Percentiles rank a stretch among this genome's conserved stretches.
These are phyloP conservation scores for Cantharellus cinnabarinus DNA, from an alignment of 768 basidiomycete species.

Conservation along the genomic window DNA sequence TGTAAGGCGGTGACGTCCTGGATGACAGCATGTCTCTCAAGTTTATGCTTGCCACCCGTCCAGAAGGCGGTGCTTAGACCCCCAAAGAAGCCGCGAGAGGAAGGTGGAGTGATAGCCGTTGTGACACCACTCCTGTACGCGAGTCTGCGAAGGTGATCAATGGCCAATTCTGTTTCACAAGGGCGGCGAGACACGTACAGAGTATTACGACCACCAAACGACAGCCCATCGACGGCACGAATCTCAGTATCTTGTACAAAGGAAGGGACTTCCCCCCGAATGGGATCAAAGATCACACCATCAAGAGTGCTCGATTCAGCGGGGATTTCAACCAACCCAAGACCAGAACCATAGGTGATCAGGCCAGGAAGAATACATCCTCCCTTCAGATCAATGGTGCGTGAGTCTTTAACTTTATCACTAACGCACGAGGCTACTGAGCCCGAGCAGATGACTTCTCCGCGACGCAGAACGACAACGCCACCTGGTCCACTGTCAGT, in stretches of 20 bases:
- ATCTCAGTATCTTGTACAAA: conserved; percentile 24
- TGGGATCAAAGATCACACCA: conserved; percentile 35
- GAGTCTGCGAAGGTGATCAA: conserved; percentile 23
- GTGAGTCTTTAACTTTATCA: conserved; percentile 14
- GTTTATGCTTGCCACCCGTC: conserved; percentile 33
- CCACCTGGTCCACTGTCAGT: conserved; percentile 12
- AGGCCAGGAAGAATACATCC: conserved; percentile 40
- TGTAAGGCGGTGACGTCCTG: conserved; percentile 47
- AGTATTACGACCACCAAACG: conserved; percentile 46
- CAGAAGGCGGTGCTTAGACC: conserved; percentile 47
- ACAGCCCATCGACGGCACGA: conserved; percentile 52
- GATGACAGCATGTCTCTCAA: conserved; percentile 41
- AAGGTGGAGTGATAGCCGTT: conserved; percentile 41
- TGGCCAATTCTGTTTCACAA: background rate
- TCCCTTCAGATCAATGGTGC: conserved; percentile 37
- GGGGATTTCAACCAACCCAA: conserved; percentile 53
- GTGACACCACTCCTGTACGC: conserved; percentile 63
- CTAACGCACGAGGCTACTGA: conserved; percentile 8
- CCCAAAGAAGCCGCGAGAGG: conserved; percentile 31
- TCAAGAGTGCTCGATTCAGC: conserved; percentile 47
- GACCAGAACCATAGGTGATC: conserved; percentile 38
- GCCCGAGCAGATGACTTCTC: conserved; percentile 33
- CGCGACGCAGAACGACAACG: conserved; percentile 32
- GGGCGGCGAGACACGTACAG: conserved; percentile 25
- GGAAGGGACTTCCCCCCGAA: background rate